A percentile compares a stretch with the other conserved stretches of the same genome.
Conservation (phyloP, 495 filamentous ascomycete genomes). For the Hyaloscypha hepaticicola region DNA sequence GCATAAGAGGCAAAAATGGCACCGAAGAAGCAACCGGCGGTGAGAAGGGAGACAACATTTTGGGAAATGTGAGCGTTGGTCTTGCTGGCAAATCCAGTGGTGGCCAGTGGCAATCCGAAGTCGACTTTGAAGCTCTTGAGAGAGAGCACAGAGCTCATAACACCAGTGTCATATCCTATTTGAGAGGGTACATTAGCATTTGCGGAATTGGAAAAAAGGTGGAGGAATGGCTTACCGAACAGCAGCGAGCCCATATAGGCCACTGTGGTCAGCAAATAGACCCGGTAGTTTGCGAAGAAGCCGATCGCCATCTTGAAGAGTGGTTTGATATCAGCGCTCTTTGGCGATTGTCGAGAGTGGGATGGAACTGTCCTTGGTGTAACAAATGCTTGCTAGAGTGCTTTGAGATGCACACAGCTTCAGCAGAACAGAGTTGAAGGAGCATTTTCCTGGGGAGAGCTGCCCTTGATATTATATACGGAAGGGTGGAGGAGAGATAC, state of each 20-base stretch:
- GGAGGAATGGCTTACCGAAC: slow-evolving; percentile 40
- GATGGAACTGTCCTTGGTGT: background rate
- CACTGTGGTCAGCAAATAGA: slow-evolving; percentile 52
- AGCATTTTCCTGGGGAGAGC: background rate
- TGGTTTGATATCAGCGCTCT: background rate
- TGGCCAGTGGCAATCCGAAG: slow-evolving; percentile 36
- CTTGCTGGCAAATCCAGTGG: slow-evolving; percentile 30
- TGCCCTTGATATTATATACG: background rate
- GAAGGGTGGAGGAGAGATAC: background rate
- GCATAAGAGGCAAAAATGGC: slow-evolving; percentile 27
- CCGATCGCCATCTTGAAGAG: slow-evolving; percentile 3
- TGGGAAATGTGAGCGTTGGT: slow-evolving; percentile 49
- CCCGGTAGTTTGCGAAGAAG: slow-evolving; percentile 42
- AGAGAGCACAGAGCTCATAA: slow-evolving; percentile 57
- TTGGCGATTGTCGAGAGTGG: background rate
- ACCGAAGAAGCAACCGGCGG: slow-evolving; percentile 39
- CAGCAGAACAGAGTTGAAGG: background rate
- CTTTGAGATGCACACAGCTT: background rate
- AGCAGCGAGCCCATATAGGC: slow-evolving; percentile 53
- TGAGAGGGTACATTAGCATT: slow-evolving; percentile 9
- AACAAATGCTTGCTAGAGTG: background rate
- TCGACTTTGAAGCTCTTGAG: slow-evolving; percentile 55
- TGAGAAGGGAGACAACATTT: slow-evolving; percentile 60
- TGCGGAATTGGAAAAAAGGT: background rate
- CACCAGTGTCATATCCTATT: slow-evolving; percentile 54